Conservation (phyloP, 495 filamentous ascomycete species). For the Penicillium herquei region DNA sequence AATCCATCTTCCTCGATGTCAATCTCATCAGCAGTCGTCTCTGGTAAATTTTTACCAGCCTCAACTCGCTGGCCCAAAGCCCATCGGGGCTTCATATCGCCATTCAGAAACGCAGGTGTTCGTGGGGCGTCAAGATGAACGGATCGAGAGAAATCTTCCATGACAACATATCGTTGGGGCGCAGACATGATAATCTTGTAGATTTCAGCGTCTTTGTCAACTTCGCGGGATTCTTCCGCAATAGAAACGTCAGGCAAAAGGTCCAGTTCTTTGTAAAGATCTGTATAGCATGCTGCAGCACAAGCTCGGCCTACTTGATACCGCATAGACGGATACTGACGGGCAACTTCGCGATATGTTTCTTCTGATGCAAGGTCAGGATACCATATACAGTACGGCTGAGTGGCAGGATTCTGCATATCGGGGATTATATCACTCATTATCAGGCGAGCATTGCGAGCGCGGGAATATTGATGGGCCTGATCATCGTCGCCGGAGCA, state of each 20-base stretch:
- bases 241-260: slow-evolving; percentile 25
- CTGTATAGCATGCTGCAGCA: slow-evolving; percentile 27
- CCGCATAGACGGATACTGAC: slow-evolving; percentile 15
- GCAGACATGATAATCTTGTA: slow-evolving; percentile 26
- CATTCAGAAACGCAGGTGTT: slow-evolving; percentile 24
- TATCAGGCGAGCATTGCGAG: slow-evolving; percentile 33
- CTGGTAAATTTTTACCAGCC: slow-evolving; percentile 12
- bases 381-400: slow-evolving; percentile 47
- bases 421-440: slow-evolving; percentile 39
- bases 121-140: slow-evolving; percentile 17
- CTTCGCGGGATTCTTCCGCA: slow-evolving; percentile 27
- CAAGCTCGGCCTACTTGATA: slow-evolving; percentile 27
- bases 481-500: slow-evolving; percentile 11
- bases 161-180: slow-evolving; percentile 20
- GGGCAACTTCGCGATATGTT: slow-evolving; percentile 27
- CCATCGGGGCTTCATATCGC: slow-evolving; percentile 27
- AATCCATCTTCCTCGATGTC: slow-evolving; percentile 24
- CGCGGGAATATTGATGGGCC: slow-evolving; percentile 14
- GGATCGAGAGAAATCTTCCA: slow-evolving; percentile 27
- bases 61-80: slow-evolving; percentile 13
- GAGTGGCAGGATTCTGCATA: slow-evolving; percentile 23
- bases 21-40: slow-evolving; percentile 13
- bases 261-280: slow-evolving; percentile 29
- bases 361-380: slow-evolving; percentile 33
- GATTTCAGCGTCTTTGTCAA: slow-evolving; percentile 18